Evolutionary conservation across 805 yeast genomes (phyloP).

Genomic region (Zygosaccharomyces rouxii): DNA sequence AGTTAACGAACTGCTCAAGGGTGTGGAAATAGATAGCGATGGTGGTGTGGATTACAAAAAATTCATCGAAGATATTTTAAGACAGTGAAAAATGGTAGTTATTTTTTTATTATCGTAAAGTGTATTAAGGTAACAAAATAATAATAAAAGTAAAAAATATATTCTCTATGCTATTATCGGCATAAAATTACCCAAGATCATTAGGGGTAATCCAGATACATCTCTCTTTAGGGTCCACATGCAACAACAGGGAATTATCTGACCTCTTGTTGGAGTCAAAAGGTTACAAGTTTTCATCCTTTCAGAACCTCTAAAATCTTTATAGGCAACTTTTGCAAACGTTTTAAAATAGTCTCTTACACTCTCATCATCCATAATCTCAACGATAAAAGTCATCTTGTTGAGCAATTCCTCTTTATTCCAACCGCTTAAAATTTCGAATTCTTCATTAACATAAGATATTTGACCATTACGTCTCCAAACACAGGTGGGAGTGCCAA

Average conservation of each 20-base stretch:
- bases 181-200: conserved; percentile 89
- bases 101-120: neutral
- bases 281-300: conserved; percentile 86
- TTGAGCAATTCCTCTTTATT: conserved; percentile 59
- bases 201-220: conserved; percentile 95
- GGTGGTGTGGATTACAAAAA: conserved; percentile 94
- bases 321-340: conserved; percentile 81
- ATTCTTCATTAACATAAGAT: conserved; percentile 92
- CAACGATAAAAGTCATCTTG: conserved; percentile 67
- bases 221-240: conserved; percentile 93
- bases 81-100: conserved; percentile 47
- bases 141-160: conserved; percentile 18
- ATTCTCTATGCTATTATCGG: conserved; percentile 53
- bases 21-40: conserved; percentile 88
- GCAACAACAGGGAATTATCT: conserved; percentile 66
- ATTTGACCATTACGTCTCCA: conserved; percentile 97
- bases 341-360: conserved; percentile 84
- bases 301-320: conserved; percentile 83
- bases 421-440: conserved; percentile 91
- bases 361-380: conserved; percentile 80
- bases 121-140: conserved; percentile 17
- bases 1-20: conserved; percentile 93
- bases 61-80: conserved; percentile 87
- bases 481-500: conserved; percentile 91
- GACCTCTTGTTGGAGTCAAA: conserved; percentile 49